Base-by-base conservation (phyloP, 1,284 basidiomycete genomes). In the Wallemia hederae region DNA sequence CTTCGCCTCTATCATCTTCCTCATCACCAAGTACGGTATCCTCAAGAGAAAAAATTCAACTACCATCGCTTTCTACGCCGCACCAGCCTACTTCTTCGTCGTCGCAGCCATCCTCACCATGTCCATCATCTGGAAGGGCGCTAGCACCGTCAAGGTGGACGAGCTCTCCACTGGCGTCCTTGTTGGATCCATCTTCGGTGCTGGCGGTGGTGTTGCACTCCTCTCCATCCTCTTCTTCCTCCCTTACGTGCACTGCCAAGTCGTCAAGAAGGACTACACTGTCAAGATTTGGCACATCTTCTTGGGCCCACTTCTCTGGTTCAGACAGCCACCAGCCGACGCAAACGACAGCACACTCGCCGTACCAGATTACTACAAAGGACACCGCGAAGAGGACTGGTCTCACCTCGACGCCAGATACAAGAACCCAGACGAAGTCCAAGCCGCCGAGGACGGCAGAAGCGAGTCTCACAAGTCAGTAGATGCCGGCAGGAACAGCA, bases 221-320 rank as follows among this genome's bases (percentile, higher is more conserved):
- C 65, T 75, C 11, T 67, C 74, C 1, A 60, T 70, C 59, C 24
- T 76, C 62, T 76, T 75, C 68, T 75, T 73, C 25, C 60, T 75
- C 1, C 75, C 75, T 2, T 76, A 68, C 67, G 73, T 75, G 60
- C 67, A 73, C 67, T 63, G 64, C 65, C 73, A 73, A 65, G 73
- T 74, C 60, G 65, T 75, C 62, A 69, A 69, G 64, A 71, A 73
- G 64, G 75, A 76, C 65, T 72, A 74, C 69, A 76, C 67, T 58
- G 59, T 72, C 55, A 66, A 69, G 62, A 70, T 65, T 66, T 74
- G 69, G 65, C 72, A 74, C 66, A 72, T 75, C 68, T 72, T 74
- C 71, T 64, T 68, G 59, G 75, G 75, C 24, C 75, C 75, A 7
- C 63, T 72, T 1, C 70, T 76, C 26, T 75, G 73, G 73, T 65